Evolutionary conservation across 2,329 filamentous ascomycete genomes (phyloP).

Genomic region (Diaporthe citrichinensis): DNA sequence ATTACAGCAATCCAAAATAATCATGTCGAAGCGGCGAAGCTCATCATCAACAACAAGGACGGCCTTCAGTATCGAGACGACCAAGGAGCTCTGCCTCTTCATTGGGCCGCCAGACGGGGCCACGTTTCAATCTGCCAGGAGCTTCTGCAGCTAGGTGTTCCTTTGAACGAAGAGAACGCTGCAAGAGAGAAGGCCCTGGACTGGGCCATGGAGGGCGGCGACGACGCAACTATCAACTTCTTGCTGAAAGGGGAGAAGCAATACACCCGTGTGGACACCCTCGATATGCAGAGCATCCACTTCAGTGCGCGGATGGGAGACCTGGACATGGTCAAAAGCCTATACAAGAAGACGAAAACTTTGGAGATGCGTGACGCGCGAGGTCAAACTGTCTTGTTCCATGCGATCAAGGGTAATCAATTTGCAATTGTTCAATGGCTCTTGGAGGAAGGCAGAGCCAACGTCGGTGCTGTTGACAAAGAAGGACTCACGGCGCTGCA

Average conservation of each 20-base stretch:
- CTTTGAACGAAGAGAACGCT: neutral
- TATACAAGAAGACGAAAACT: neutral
- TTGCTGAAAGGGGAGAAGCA: neutral
- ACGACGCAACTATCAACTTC: neutral
- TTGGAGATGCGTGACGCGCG: constrained; percentile 6
- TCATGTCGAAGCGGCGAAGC: neutral
- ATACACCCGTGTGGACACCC: neutral
- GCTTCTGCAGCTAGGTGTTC: neutral
- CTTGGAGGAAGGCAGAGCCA: constrained; percentile 10
- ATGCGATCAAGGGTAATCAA: constrained; percentile 1
- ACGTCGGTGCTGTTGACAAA: neutral
- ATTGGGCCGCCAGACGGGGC: constrained; percentile 3
- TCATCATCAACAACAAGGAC: neutral
- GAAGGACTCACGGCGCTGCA: neutral
- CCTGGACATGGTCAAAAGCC: neutral
- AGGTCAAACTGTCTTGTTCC: constrained; percentile 6
- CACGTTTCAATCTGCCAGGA: neutral
- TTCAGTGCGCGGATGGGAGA: constrained; percentile 1
- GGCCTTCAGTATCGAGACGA: neutral
- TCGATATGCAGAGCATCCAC: constrained; percentile 5
- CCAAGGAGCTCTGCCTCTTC: neutral
- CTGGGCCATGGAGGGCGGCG: neutral
- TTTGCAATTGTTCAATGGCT: neutral
- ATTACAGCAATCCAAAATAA: neutral
- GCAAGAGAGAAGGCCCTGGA: neutral